Percentiles rank a stretch among this genome's conserved stretches.
phyloP scores from a whole-genome alignment of 2,329 filamentous ascomycete genomes.

The Hypoxylon sp. region DNA sequence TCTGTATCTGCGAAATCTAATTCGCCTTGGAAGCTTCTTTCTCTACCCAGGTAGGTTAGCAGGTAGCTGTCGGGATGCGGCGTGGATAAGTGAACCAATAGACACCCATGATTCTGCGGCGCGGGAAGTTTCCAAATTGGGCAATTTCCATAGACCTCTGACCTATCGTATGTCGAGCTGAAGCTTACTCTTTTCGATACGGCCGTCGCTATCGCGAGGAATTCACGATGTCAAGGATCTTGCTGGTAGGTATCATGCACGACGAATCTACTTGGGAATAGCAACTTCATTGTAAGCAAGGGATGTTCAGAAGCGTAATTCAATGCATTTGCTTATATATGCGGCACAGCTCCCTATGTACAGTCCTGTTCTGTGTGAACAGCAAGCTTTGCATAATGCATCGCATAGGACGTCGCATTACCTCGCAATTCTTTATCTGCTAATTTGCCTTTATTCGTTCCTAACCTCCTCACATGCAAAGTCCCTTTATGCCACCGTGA shows the following conservation, averaged over 20 bases:
- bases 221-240: neutral
- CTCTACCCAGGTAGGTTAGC: neutral
- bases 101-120: slow-evolving; percentile 1
- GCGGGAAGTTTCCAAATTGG: slow-evolving; percentile 42
- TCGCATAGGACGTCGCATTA: slow-evolving; percentile 18
- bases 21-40: neutral
- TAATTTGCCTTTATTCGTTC: slow-evolving; percentile 5
- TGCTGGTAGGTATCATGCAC: slow-evolving; percentile 12
- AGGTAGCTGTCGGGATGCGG: neutral
- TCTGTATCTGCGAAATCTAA: neutral
- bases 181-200: neutral
- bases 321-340: slow-evolving; percentile 20
- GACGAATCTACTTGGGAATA: neutral
- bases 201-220: slow-evolving; percentile 3
- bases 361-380: slow-evolving; percentile 7
- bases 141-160: slow-evolving; percentile 35
- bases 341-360: slow-evolving; percentile 19
- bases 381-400: slow-evolving; percentile 14
- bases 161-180: slow-evolving; percentile 38
- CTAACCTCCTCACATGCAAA: slow-evolving; percentile 21
- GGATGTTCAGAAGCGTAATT: slow-evolving; percentile 5
- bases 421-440: neutral
- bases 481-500: slow-evolving; percentile 28
- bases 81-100: slow-evolving; percentile 16
- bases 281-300: neutral